A percentile compares a stretch with the other conserved stretches of the same genome.
These are phyloP conservation scores for Scheffersomyces coipomensis DNA, from an alignment of 805 yeast species.

Conservation along the genomic window DNA sequence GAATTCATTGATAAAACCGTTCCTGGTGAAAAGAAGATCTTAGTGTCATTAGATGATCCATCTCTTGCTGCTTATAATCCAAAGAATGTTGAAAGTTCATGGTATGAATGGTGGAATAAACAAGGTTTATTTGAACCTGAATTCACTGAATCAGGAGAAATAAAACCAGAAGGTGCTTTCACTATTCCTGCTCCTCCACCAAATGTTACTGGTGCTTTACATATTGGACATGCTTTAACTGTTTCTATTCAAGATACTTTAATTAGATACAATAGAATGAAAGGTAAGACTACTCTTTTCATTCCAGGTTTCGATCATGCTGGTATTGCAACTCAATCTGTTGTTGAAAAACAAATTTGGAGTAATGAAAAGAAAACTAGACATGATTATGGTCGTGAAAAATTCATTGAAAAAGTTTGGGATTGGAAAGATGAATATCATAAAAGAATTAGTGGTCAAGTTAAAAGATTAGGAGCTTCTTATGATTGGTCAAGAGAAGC, in stretches of 20 bases:
- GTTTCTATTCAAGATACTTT: conserved; percentile 92
- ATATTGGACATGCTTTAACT: conserved; percentile 97
- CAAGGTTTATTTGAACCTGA: conserved; percentile 88
- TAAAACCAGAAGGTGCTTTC: conserved; percentile 81
- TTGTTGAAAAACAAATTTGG: conserved; percentile 95
- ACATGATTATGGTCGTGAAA: conserved; percentile 94
- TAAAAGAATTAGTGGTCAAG: conserved; percentile 76
- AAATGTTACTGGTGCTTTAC: conserved; percentile 97
- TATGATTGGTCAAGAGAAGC: conserved; percentile 96
- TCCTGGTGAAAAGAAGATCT: conserved; percentile 87
- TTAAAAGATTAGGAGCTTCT: conserved; percentile 89
- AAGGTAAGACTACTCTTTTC: conserved; percentile 89
- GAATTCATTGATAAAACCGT: conserved; percentile 81
- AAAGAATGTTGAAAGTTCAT: conserved; percentile 87
- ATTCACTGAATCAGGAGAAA: conserved; percentile 67
- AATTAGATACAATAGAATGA: conserved; percentile 94
- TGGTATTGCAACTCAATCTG: conserved; percentile 98
- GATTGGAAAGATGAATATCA: conserved; percentile 98
- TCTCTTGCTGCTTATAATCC: conserved; percentile 94
- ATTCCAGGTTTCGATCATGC: conserved; percentile 99
- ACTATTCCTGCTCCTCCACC: conserved; percentile 99
- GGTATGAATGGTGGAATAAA: conserved; percentile 97
- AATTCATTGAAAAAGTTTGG: conserved; percentile 87
- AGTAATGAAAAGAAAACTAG: conserved; percentile 83
- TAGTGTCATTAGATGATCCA: conserved; percentile 86